Percentiles rank a stretch among this genome's conserved stretches.
Evolutionary conservation across 257 asterid species (phyloP).

Genomic region (Salvia miltiorrhiza): DNA sequence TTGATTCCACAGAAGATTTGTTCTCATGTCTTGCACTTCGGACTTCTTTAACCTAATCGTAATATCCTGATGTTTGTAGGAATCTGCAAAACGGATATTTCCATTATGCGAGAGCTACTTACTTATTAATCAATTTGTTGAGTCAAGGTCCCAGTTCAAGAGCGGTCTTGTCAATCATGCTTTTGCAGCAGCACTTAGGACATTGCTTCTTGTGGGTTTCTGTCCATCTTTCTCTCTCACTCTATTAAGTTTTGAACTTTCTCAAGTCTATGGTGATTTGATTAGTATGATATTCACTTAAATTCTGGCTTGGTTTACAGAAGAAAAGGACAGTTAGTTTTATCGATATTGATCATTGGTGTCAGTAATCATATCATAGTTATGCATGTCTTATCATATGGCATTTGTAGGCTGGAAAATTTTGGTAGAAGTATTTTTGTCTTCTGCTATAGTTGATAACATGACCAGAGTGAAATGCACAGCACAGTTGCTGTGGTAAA

Average conservation of each 20-base stretch:
- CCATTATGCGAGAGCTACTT: slow-evolving; percentile 87
- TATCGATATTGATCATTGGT: neutral
- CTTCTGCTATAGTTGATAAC: slow-evolving; percentile 5
- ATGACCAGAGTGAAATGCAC: neutral
- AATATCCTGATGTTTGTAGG: slow-evolving; percentile 48
- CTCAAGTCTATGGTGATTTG: neutral
- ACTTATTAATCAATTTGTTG: slow-evolving; percentile 75
- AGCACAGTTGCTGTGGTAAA: slow-evolving; percentile 7
- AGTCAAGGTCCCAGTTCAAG: slow-evolving; percentile 88
- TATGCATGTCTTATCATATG: neutral
- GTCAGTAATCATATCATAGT: neutral
- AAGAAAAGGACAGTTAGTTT: slow-evolving; percentile 1
- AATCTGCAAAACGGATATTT: slow-evolving; percentile 79
- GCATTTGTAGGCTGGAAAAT: neutral
- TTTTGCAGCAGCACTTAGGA: slow-evolving; percentile 89
- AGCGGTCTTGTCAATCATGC: slow-evolving; percentile 95
- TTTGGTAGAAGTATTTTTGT: slow-evolving; percentile 1
- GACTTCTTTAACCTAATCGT: neutral
- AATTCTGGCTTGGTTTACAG: neutral
- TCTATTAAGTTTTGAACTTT: neutral
- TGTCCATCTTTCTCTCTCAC: neutral
- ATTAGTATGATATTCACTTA: neutral
- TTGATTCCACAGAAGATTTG: neutral
- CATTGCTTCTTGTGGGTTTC: slow-evolving; percentile 80
- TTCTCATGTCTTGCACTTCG: slow-evolving; percentile 37